Percentiles rank a stretch among this genome's conserved stretches.
Evolutionary conservation across 208 protist species (phyloP).

Genomic region (Acanthamoeba sp.): DNA sequence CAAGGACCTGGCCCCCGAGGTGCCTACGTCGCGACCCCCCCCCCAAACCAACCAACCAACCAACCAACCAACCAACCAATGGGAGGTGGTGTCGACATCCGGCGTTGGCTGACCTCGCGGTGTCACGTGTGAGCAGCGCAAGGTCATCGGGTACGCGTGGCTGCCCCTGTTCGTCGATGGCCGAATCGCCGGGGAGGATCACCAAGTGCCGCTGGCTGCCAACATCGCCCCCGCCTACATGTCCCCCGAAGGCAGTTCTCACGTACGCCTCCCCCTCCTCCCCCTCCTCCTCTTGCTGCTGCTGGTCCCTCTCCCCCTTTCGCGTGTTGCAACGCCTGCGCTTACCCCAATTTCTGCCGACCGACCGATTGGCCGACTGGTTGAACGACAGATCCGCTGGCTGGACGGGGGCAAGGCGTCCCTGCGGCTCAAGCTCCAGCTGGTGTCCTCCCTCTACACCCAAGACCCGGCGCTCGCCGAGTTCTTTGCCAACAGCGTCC

Average conservation of each 20-base stretch:
- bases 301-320: background rate
- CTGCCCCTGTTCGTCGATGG: slow-evolving; percentile 23
- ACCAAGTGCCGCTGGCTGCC: slow-evolving; percentile 23
- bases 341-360: background rate
- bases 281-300: background rate
- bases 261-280: background rate
- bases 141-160: slow-evolving; percentile 52
- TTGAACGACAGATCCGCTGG: slow-evolving; percentile 32
- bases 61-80: too few species aligned
- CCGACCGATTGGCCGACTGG: too few species aligned
- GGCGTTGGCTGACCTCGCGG: too few species aligned
- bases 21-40: background rate
- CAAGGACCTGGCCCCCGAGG: slow-evolving; percentile 9
- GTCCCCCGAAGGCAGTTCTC: slow-evolving; percentile 14
- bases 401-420: slow-evolving; percentile 72
- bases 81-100: too few species aligned
- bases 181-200: slow-evolving; percentile 19
- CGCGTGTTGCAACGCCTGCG: too few species aligned
- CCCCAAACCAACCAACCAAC: background rate
- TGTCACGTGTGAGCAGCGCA: background rate
- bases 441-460: slow-evolving; percentile 74
- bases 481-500: slow-evolving; percentile 36
- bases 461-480: slow-evolving; percentile 69
- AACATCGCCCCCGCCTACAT: slow-evolving; percentile 18
- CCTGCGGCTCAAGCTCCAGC: slow-evolving; percentile 66